Evolutionary conservation across 805 yeast species (phyloP), one percentile per base, ranked within the genome.

Genomic region (Barnettozyma salicaria): DNA sequence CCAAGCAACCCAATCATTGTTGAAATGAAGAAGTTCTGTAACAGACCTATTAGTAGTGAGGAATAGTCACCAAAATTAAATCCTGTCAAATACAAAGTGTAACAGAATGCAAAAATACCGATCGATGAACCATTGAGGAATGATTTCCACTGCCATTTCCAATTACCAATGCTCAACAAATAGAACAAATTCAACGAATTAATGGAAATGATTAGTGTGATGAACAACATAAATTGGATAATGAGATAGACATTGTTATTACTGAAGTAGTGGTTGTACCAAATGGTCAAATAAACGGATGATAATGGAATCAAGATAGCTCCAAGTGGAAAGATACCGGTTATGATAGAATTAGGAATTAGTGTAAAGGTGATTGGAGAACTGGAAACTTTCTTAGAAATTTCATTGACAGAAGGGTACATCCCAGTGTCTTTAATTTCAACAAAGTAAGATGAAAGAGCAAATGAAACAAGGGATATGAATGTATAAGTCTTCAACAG

Each of bases 121-220:
- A 54, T 40, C n/a, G 54, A 41, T 6, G 44, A 32, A 4, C 60
- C 60, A 37, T 48, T 47, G 8, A 45, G 22, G 44, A 56, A 45
- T 3, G 52, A 39, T 17, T 44, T 40, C 60, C 60, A 55, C 7
- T 46, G 48, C 61, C 61, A 57, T 30, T 48, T 50, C 59, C 60
- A 54, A 30, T 55, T 49, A 13, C 60, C 60, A 14, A 48, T 42
- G 19, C 50, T 36, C 10, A 56, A 34, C 10, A 50, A 41, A 19
- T 54, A 42, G 31, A 52, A 48, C 21, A 52, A 31, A 39, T 52
- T 50, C 30, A 56, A 22, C 2, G 41, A 38, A 7, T 49, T 48
- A 19, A 53, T 49, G 17, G 48, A 17, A 6, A 34, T 27, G 6
- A 50, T 30, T 12, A 57, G 24, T 1, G 33, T 13, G 4, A 57